Evolutionary conservation across 1,139 yeast species (phyloP).

Genomic region (Suzukiozyma palmioleophila): DNA sequence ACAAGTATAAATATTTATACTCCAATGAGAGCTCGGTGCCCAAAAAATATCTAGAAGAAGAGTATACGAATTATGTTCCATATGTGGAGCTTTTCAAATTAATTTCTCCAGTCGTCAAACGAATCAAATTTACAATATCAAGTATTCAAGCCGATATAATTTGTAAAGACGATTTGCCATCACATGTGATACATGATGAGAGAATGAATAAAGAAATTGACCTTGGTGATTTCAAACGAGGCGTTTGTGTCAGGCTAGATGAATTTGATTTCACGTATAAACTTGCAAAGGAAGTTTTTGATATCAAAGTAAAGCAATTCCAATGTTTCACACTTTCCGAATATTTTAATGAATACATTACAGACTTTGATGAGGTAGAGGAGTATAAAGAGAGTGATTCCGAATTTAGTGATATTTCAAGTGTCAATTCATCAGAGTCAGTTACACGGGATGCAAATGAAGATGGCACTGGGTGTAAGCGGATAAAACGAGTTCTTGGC

Average conservation of each 20-base stretch:
- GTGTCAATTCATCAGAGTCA: constrained; percentile 25
- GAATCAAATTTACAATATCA: constrained; percentile 23
- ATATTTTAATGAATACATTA: constrained; percentile 30
- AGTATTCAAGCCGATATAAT: constrained; percentile 32
- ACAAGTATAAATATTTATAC: constrained; percentile 15
- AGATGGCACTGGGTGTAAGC: constrained; percentile 11
- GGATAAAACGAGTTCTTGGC: constrained; percentile 32
- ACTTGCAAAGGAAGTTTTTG: constrained; percentile 18
- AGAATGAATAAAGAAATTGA: constrained; percentile 24
- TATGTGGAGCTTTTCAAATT: constrained; percentile 26
- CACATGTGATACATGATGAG: constrained; percentile 24
- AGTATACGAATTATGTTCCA: not conserved
- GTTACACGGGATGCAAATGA: constrained; percentile 11
- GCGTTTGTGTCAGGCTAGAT: constrained; percentile 28
- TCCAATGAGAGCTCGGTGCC: not conserved
- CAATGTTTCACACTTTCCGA: constrained; percentile 40
- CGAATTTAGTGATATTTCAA: constrained; percentile 33
- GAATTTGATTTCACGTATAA: constrained; percentile 22
- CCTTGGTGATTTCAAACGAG: constrained; percentile 37
- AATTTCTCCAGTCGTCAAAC: constrained; percentile 26
- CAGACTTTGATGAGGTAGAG: constrained; percentile 32
- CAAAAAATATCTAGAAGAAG: not conserved
- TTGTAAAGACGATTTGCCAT: constrained; percentile 42
- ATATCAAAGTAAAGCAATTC: constrained; percentile 16
- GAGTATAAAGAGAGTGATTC: constrained; percentile 17